Evolutionary conservation across 768 basidiomycete genomes (phyloP).

Genomic region (Boletus coccyginus): DNA sequence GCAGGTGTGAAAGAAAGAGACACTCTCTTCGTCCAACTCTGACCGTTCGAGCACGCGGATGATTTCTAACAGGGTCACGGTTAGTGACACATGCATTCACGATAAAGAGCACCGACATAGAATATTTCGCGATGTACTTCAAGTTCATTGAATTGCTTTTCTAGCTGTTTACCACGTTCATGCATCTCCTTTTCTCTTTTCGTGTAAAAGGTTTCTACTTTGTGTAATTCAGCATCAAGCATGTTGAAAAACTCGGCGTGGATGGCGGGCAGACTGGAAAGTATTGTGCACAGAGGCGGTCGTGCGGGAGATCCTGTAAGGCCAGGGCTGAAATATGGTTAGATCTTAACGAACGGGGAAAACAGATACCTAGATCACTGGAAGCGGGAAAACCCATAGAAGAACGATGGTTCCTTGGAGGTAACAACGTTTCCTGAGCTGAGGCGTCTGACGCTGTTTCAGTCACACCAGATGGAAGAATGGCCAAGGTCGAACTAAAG

Average conservation of each 20-base stretch:
- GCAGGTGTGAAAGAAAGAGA: neutral
- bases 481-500: neutral
- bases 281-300: slow-evolving; percentile 44
- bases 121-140: slow-evolving; percentile 61
- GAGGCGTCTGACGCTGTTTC: neutral
- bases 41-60: slow-evolving; percentile 2
- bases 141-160: slow-evolving; percentile 72
- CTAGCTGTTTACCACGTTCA: slow-evolving; percentile 44
- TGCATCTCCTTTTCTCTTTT: slow-evolving; percentile 65
- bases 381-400: neutral
- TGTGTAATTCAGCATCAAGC: too few relatives aligned
- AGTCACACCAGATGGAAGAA: slow-evolving; percentile 1
- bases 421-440: neutral
- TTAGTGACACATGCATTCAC: neutral
- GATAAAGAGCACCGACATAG: slow-evolving; percentile 40
- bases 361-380: slow-evolving; percentile 13
- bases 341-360: neutral
- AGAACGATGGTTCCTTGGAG: too few relatives aligned
- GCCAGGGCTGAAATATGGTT: neutral
- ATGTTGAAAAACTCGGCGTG: slow-evolving; percentile 74
- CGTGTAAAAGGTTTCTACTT: slow-evolving; percentile 81
- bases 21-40: slow-evolving; percentile 9
- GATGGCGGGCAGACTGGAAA: slow-evolving; percentile 53
- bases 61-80: slow-evolving; percentile 9
- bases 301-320: slow-evolving; percentile 13